Conservation (phyloP, 2,329 filamentous ascomycete genomes). For the Tothia fuscella region DNA sequence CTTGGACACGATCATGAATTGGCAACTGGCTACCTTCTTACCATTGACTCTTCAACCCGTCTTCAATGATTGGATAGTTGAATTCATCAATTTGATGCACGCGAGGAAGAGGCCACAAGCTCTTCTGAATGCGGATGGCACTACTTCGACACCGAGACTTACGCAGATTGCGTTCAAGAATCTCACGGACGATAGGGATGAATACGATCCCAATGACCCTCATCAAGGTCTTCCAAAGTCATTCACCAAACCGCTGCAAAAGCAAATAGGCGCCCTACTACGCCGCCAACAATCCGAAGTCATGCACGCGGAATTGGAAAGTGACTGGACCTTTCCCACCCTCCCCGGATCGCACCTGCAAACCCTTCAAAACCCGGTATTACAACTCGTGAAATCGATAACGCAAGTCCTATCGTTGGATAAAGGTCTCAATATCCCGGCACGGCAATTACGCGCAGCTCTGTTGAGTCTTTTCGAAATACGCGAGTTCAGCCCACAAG, state of each 20-base stretch:
- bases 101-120: constrained; percentile 56
- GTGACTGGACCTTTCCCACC: constrained; percentile 74
- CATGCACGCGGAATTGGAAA: constrained; percentile 74
- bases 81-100: constrained; percentile 94
- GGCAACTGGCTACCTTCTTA: constrained; percentile 89
- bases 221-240: constrained; percentile 56
- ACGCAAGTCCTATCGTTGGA: constrained; percentile 89
- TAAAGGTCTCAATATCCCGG: constrained; percentile 81
- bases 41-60: constrained; percentile 66
- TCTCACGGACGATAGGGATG: constrained; percentile 43
- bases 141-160: constrained; percentile 34
- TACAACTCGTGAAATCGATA: constrained; percentile 84
- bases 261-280: constrained; percentile 72
- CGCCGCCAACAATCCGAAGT: constrained; percentile 78
- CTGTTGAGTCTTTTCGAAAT: constrained; percentile 84
- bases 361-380: constrained; percentile 51
- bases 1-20: constrained; percentile 91
- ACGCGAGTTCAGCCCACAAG: constrained; percentile 81
- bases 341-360: constrained; percentile 61
- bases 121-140: constrained; percentile 32
- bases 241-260: constrained; percentile 83
- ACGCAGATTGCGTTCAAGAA: constrained; percentile 47
- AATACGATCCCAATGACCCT: constrained; percentile 7
- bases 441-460: constrained; percentile 77
- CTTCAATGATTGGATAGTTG: constrained; percentile 87